These are phyloP conservation scores for Luzula sylvatica DNA, from an alignment of 176 grass and related monocot genomes.

Conservation along the genomic window DNA sequence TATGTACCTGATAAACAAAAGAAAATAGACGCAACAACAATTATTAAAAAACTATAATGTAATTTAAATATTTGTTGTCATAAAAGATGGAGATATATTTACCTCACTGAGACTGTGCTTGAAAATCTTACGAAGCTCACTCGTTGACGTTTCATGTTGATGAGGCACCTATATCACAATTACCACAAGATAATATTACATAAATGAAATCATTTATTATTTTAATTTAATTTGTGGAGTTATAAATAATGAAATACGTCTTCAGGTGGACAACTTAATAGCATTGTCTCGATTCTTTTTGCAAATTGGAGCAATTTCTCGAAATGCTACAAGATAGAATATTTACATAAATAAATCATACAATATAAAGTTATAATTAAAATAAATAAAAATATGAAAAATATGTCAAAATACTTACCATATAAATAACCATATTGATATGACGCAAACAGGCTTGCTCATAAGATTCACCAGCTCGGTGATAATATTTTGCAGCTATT, in stretches of 20 bases:
- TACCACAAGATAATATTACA: slow-evolving; percentile 13
- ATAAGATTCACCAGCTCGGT: slow-evolving; percentile 93
- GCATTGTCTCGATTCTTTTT: slow-evolving; percentile 64
- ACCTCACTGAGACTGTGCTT: slow-evolving; percentile 84
- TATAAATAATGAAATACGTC: slow-evolving; percentile 37
- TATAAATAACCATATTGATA: slow-evolving; percentile 98
- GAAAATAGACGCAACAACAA: too few species aligned
- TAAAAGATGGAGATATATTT: slow-evolving; percentile 15
- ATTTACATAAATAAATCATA: slow-evolving; percentile 4
- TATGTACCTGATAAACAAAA: slow-evolving; percentile 62
- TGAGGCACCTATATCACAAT: slow-evolving; percentile 59
- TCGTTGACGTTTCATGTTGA: slow-evolving; percentile 85
- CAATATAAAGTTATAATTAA: background rate
- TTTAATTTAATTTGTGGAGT: background rate
- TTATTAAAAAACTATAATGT: too few species aligned
- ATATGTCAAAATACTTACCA: slow-evolving; percentile 41
- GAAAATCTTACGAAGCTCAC: slow-evolving; percentile 76
- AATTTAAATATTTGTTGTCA: too few species aligned
- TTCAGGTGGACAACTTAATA: slow-evolving; percentile 48
- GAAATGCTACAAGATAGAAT: slow-evolving; percentile 47
- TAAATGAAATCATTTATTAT: background rate
- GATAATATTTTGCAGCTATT: slow-evolving; percentile 91
- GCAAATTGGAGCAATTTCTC: slow-evolving; percentile 94
- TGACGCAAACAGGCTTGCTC: slow-evolving; percentile 85
- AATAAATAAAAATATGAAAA: slow-evolving; percentile 11